Base-by-base conservation (phyloP, 306 rosid genomes). In the Malus sylvestris region DNA sequence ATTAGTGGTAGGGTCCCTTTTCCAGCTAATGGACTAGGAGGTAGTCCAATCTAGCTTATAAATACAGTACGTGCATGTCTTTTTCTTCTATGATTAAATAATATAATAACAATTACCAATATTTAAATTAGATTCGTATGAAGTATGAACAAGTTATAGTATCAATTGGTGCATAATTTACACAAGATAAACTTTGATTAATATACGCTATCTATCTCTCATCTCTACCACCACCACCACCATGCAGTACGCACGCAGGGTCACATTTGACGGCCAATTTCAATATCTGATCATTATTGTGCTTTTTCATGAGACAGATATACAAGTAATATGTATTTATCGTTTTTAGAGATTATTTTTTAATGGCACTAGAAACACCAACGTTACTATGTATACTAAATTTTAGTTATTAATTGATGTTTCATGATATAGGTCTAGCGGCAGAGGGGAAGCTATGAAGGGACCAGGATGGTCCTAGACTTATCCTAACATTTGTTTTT, bases 1-100 rank as follows among this genome's bases (percentile, higher is more conserved):
- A 80, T 23, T 76, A 51, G 67, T 61, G 83, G 80, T 67, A 68
- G 77, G 89, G 91, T 57, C 76, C 20, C 3, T 64, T 8, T 64
- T 64, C 68, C 68, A 64, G 68, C 68, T 64, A 64, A 64, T 64
- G 22, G 68, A 64, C 7, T 9, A 5, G 69, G 27, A 64, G 45
- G 16, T 5, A 40, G 5, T 35, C 25, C 12, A 67, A 38, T 20
- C 29, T 4, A 8, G 16, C 30, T 20, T 38, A 25, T 25, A 19
- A 35, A 61, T 44, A 73, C 58, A 29, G 4, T 4, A 58, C 57
- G 33, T 61, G 77, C 59, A 27, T 29, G 70, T 74, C 70, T 7
- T 74, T 62, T 74, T 62, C 77, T 42, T 73, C 66, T 60, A 27
- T 30, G 32, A 23, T 19, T 62, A 3, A 10, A 74, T 12, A 29